Percentiles rank a stretch among this genome's conserved stretches.
Conservation (phyloP, 2,329 filamentous ascomycete species). For the Paecilomyces variotii region DNA sequence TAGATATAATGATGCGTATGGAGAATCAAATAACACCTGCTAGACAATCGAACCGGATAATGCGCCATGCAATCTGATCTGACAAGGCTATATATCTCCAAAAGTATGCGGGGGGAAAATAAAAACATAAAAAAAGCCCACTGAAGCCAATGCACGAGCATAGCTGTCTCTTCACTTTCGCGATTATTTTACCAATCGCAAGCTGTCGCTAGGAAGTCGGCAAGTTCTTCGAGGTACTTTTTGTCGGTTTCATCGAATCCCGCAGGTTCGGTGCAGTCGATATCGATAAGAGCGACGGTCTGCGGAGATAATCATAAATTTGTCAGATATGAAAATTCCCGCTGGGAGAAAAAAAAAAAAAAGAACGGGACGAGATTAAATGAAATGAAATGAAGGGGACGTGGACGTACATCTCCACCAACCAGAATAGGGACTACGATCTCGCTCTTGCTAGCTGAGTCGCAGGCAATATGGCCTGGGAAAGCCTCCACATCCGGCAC, state of each 20-base stretch:
- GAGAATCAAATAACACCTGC: slow-evolving; percentile 13
- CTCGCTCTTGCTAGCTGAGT: slow-evolving; percentile 41
- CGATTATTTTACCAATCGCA: slow-evolving; percentile 31
- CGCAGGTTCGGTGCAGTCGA: slow-evolving; percentile 36
- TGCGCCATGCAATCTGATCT: neutral
- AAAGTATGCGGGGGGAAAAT: neutral
- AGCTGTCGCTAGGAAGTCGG: slow-evolving; percentile 28
- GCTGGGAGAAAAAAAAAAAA: neutral
- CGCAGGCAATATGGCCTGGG: slow-evolving; percentile 44
- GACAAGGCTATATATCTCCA: neutral
- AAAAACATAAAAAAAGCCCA: neutral
- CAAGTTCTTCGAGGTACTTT: slow-evolving; percentile 35
- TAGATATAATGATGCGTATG: neutral
- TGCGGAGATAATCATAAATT: slow-evolving; percentile 7
- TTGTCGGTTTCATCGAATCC: slow-evolving; percentile 40
- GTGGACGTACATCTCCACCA: slow-evolving; percentile 12
- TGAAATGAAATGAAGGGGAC: too few species aligned
- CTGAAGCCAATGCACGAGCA: neutral
- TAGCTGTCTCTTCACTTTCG: too few species aligned
- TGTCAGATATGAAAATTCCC: neutral
- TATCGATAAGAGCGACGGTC: slow-evolving; percentile 42
- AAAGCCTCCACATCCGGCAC: slow-evolving; percentile 38
- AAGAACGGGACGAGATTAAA: neutral
- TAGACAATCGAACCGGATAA: slow-evolving; percentile 22
- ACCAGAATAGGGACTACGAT: slow-evolving; percentile 41